phyloP scores from a whole-genome alignment of 2,329 filamentous ascomycete genomes.

The Penicillium polonicum region DNA sequence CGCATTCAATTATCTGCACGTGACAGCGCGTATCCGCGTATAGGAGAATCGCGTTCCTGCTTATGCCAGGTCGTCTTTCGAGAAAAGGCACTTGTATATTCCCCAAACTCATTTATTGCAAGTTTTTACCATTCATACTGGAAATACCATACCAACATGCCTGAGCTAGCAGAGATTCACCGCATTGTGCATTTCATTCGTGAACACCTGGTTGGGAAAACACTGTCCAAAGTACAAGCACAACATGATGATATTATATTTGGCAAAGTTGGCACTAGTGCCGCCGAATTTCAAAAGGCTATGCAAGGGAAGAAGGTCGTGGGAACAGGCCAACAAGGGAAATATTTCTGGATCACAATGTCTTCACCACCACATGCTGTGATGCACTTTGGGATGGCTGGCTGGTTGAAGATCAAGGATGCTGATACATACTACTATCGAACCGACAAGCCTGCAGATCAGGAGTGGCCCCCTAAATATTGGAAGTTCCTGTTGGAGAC shows the following conservation, averaged over 20 bases:
- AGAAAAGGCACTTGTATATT: conserved; percentile 4
- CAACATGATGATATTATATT: conserved; percentile 82
- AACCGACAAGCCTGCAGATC: conserved; percentile 56
- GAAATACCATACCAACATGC: conserved; percentile 37
- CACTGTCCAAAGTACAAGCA: conserved; percentile 66
- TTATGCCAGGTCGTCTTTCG: background rate
- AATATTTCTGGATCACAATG: conserved; percentile 94
- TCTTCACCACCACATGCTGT: conserved; percentile 76
- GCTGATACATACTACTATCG: conserved; percentile 80
- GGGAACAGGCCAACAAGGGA: conserved; percentile 80
- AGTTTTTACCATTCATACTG: background rate
- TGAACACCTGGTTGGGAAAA: conserved; percentile 80
- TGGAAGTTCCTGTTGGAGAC: conserved; percentile 82
- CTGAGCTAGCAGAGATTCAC: conserved; percentile 64
- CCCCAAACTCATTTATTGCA: conserved; percentile 1
- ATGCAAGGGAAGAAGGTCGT: conserved; percentile 71
- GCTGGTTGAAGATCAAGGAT: conserved; percentile 86
- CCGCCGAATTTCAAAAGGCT: conserved; percentile 68
- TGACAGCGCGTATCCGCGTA: conserved; percentile 3
- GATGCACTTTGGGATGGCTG: conserved; percentile 77
- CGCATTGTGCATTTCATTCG: conserved; percentile 83
- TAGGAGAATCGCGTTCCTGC: background rate
- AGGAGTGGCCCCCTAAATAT: conserved; percentile 82
- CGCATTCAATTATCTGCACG: background rate
- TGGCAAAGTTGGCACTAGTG: conserved; percentile 83